Evolutionary conservation across 2,329 filamentous ascomycete genomes (phyloP).

Genomic region (Drechslerella coelobrocha): DNA sequence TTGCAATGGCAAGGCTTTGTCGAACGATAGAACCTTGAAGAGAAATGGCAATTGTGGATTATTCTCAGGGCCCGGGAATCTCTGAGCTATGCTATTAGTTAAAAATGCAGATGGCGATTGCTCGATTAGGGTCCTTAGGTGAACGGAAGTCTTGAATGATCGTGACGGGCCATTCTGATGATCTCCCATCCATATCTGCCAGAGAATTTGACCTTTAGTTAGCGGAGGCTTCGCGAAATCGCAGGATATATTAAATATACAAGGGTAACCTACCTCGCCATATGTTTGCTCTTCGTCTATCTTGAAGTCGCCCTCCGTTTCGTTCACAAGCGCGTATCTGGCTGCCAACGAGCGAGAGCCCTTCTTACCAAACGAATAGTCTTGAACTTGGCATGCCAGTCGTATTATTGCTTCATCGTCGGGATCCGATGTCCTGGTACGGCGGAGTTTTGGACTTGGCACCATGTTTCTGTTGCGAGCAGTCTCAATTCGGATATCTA

Average conservation of each 20-base stretch:
- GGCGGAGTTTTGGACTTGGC: constrained; percentile 24
- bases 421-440: constrained; percentile 24
- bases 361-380: constrained; percentile 33
- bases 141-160: constrained; percentile 27
- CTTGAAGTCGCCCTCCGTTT: constrained; percentile 22
- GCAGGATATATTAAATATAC: not conserved
- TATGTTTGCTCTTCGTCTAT: constrained; percentile 33
- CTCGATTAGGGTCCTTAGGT: constrained; percentile 28
- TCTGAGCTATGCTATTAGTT: constrained; percentile 8
- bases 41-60: constrained; percentile 25
- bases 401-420: constrained; percentile 34
- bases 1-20: constrained; percentile 22
- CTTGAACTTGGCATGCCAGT: constrained; percentile 26
- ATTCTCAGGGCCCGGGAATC: constrained; percentile 19
- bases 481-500: not conserved
- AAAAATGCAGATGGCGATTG: constrained; percentile 22
- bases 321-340: constrained; percentile 22
- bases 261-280: constrained; percentile 18
- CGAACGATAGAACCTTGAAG: constrained; percentile 31
- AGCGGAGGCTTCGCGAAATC: not conserved
- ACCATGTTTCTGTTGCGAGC: not conserved
- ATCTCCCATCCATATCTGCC: constrained; percentile 32
- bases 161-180: constrained; percentile 21
- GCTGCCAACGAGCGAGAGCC: constrained; percentile 23
- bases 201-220: not conserved